phyloP scores from a whole-genome alignment of 352 stramenopile species.

The Phytophthora colocasiae region DNA sequence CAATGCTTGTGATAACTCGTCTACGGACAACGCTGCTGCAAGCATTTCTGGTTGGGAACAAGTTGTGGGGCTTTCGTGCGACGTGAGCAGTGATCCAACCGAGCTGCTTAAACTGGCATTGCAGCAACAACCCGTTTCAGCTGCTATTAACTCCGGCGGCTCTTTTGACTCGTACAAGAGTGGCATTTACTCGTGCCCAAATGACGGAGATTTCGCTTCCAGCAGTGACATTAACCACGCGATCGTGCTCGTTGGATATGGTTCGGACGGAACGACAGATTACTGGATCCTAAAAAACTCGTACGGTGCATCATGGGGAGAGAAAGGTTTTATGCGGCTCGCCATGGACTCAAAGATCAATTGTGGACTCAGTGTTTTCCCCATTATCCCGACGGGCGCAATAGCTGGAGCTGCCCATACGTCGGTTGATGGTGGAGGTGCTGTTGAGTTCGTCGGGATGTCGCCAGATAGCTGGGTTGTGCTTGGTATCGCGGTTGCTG shows the following conservation, averaged over 20 bases:
- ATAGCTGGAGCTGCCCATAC: conserved; percentile 51
- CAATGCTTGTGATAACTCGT: conserved; percentile 51
- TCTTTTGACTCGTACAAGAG: conserved; percentile 85
- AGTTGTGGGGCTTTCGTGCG: conserved; percentile 65
- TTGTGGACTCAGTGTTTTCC: conserved; percentile 80
- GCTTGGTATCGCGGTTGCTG: conserved; percentile 28
- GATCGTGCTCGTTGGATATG: conserved; percentile 80
- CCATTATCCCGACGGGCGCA: conserved; percentile 68
- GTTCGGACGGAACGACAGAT: conserved; percentile 43
- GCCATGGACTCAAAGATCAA: conserved; percentile 80
- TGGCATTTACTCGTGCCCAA: conserved; percentile 74
- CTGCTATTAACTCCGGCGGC: conserved; percentile 79
- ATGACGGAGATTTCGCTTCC: conserved; percentile 71
- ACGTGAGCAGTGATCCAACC: conserved; percentile 54
- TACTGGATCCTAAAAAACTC: conserved; percentile 90
- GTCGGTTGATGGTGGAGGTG: conserved; percentile 57
- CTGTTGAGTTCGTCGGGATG: conserved; percentile 46
- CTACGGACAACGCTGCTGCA: conserved; percentile 50
- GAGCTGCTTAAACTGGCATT: conserved; percentile 74
- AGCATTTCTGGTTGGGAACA: conserved; percentile 77
- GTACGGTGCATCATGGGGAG: conserved; percentile 75
- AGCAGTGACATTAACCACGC: conserved; percentile 76
- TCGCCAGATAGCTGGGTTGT: conserved; percentile 44
- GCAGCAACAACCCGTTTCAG: conserved; percentile 76
- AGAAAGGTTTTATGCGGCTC: conserved; percentile 72